Base-by-base conservation (phyloP, 2,329 filamentous ascomycete genomes). In the Pestalotiopsis sp. region DNA sequence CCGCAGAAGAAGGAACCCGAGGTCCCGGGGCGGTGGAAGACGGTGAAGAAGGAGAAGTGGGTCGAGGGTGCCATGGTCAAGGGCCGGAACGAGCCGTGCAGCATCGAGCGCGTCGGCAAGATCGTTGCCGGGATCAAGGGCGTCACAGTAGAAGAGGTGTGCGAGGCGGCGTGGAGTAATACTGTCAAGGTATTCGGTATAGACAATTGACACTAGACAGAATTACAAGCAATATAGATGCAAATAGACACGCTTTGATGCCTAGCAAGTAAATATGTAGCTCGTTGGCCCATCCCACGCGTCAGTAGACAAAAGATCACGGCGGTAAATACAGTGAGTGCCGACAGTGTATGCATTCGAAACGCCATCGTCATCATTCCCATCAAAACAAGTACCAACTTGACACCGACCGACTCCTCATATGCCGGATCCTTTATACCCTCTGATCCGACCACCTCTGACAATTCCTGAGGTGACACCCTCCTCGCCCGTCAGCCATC, bases 21-120 rank as follows among this genome's bases (percentile, higher is more conserved):
- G 64, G 88, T 92, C 1, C 91, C 91, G 0, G 85, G 89, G 65
- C 82, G 93, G 40, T 96, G 91, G 73, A 97, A 92, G 80, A 85
- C 90, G 4, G 92, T 98, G 38, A 99, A 98, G 85, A 98, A 97
- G 82, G 96, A 99, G 82, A 97, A 93, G 78, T 99, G 94, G 91
- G 87, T 88, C 58, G 89, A 93, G 74, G 95, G 94, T 0, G 86
- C 86, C 55, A 95, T 98, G 92, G 88, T 99, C 65, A 99, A 98
- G 81, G 94, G 95, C 0, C 88, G 96, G 69, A 99, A 99, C 77
- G 96, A 99, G 80, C 93, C 95, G 10, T 94, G 92, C 73, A 91
- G 88, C 65, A 98, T 99, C 71, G 89, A 91, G 71, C 89, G 91
- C 65, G 92, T 99, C 14, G 96, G 94, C n/a, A 90, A 91, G 78